phyloP scores from a whole-genome alignment of 148 eudicot species.

The Spergularia bocconei region DNA sequence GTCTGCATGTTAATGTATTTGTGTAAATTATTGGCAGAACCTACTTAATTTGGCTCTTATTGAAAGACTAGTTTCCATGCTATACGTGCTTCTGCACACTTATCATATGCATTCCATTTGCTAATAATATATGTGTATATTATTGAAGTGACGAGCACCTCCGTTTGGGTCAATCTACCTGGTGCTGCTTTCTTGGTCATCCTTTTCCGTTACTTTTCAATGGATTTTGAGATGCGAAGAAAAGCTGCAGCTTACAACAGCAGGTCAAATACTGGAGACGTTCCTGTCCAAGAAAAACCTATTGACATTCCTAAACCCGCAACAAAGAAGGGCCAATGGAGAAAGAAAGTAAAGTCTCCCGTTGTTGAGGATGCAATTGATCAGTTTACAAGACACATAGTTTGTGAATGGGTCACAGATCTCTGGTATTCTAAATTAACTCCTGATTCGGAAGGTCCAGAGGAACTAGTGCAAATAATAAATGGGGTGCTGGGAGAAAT shows the following conservation, averaged over 20 bases:
- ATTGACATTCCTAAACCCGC: slow-evolving; percentile 39
- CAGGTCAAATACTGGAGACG: slow-evolving; percentile 42
- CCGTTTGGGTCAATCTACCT: slow-evolving; percentile 92
- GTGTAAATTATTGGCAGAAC: no score
- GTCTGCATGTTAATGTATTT: no score
- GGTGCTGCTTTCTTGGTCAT: slow-evolving; percentile 63
- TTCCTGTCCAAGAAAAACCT: slow-evolving; percentile 39
- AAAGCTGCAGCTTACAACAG: slow-evolving; percentile 78
- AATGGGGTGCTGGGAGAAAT: slow-evolving; percentile 84
- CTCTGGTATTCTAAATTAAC: slow-evolving; percentile 92
- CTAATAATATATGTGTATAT: slow-evolving; percentile 15
- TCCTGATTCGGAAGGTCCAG: slow-evolving; percentile 90
- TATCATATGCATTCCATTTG: not conserved
- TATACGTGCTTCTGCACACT: not conserved
- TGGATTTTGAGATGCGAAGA: slow-evolving; percentile 74
- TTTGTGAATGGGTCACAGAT: slow-evolving; percentile 97
- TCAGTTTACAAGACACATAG: slow-evolving; percentile 77
- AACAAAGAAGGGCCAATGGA: slow-evolving; percentile 65
- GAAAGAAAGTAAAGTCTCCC: slow-evolving; percentile 78
- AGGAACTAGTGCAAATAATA: slow-evolving; percentile 78
- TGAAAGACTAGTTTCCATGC: not conserved
- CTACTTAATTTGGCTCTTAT: not conserved
- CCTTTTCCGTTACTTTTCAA: slow-evolving; percentile 63
- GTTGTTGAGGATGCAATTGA: slow-evolving; percentile 89
- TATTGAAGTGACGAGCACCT: slow-evolving; percentile 89